Evolutionary conservation across 2,329 filamentous ascomycete species (phyloP).

Genomic region (Cladosporium sphaerospermum): DNA sequence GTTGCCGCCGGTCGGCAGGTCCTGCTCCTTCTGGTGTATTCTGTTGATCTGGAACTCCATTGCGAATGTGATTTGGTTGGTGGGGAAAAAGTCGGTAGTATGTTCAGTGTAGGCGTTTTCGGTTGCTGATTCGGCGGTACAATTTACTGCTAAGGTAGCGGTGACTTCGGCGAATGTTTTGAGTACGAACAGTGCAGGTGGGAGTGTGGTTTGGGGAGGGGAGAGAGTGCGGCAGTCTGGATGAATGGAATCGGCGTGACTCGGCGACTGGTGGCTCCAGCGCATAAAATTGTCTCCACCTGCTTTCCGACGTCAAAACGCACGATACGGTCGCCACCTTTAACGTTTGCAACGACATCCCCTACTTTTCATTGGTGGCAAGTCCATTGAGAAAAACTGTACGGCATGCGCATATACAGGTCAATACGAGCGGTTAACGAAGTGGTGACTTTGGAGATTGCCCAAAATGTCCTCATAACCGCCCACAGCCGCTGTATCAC

Average conservation of each 20-base stretch:
- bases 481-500: too few relatives aligned
- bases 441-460: too few relatives aligned
- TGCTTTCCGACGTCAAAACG: neutral
- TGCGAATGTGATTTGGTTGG: conserved; percentile 3
- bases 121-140: neutral
- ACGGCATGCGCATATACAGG: too few relatives aligned
- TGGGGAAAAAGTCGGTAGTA: neutral
- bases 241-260: conserved; percentile 10
- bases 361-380: too few relatives aligned
- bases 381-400: too few relatives aligned
- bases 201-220: neutral
- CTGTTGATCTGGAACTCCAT: conserved; percentile 17
- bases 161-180: neutral
- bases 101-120: neutral
- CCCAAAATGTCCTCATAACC: too few relatives aligned
- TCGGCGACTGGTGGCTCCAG: conserved; percentile 10
- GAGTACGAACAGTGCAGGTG: neutral
- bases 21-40: conserved; percentile 40
- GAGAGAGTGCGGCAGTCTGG: conserved; percentile 5
- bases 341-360: too few relatives aligned
- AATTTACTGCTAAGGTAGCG: neutral
- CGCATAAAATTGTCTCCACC: conserved; percentile 8
- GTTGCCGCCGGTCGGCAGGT: conserved; percentile 42
- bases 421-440: too few relatives aligned
- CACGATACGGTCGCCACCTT: too few relatives aligned